Evolutionary conservation across 1,284 basidiomycete species (phyloP).

Genomic region (Psilocybe mexicana): DNA sequence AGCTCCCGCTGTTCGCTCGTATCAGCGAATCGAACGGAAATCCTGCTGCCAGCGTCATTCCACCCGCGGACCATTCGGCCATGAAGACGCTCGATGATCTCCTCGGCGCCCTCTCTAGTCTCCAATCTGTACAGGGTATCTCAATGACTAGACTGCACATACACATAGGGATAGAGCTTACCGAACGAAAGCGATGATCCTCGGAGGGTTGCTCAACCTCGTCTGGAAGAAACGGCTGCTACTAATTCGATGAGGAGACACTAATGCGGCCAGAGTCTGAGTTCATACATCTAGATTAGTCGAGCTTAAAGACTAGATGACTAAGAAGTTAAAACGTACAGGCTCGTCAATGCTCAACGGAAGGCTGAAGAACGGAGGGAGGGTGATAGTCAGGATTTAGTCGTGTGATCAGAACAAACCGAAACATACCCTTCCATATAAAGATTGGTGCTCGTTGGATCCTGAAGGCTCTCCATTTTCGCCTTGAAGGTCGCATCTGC

Average conservation of each 20-base stretch:
- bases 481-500: constrained; percentile 61
- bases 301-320: not conserved
- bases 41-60: constrained; percentile 69
- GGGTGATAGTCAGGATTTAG: constrained; percentile 1
- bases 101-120: constrained; percentile 64
- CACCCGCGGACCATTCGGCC: constrained; percentile 75
- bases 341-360: constrained; percentile 58
- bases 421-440: constrained; percentile 68
- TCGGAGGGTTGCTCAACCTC: constrained; percentile 66
- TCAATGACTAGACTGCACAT: not conserved
- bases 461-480: constrained; percentile 69
- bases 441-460: constrained; percentile 64
- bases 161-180: constrained; percentile 30
- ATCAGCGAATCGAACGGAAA: constrained; percentile 74
- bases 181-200: constrained; percentile 78
- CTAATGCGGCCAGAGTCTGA: constrained; percentile 58
- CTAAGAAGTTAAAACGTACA: constrained; percentile 26
- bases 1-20: constrained; percentile 53
- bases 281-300: constrained; percentile 1
- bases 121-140: constrained; percentile 50
- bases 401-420: not conserved
- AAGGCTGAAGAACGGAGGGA: constrained; percentile 37
- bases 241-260: constrained; percentile 64
- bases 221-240: constrained; percentile 76
- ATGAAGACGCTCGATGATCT: constrained; percentile 70